Base-by-base conservation (phyloP, 2,329 filamentous ascomycete species). In the Akanthomyces lecanii region DNA sequence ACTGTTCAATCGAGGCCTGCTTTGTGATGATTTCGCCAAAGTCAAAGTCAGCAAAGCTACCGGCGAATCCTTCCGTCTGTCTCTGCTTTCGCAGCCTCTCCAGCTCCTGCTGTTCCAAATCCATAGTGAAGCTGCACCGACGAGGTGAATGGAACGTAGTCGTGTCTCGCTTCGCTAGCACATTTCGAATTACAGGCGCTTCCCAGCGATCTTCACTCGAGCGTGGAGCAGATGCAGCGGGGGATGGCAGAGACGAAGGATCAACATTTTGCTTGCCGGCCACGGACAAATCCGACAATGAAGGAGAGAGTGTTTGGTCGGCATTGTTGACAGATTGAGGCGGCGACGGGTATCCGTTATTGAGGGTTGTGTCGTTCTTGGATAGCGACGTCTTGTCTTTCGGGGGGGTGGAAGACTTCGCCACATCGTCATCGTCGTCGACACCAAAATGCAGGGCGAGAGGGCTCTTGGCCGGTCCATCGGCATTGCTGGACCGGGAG, bases 81-180 rank as follows among this genome's bases (percentile, higher is more conserved):
- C 65, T 63, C 44, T 66, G 65, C 30, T 64, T 62, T 12, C 66
- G 65, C n/a, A 60, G 52, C 28, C 66, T 64, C 12, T 71, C 69
- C n/a, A 70, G 66, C 50, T 64, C 60, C 6, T 64, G 51, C 12
- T 75, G 73, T 40, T 82, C 79, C 14, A 83, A 74, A 63, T 78
- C 78, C 73, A 81, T 79, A 4, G 78, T 77, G 61, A 84, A 74
- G 67, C 82, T 85, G 52, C 76, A 75, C 42, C 79, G 75, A 23
- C 78, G 75, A 2, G 80, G 75, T 0, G 77, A 74, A 65, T 76
- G 76, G 23, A 81, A 77, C 0, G 79, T 79, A 16, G 82, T 67
- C 1, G 81, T 83, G 50, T 85, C 81, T 38, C 82, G 79, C 69
- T 79, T 81, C 4, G 82, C 80, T n/a, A 69, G 67, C 0, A 82